Conservation (phyloP, 75 land plant genomes). For the Cryptomeria japonica region DNA sequence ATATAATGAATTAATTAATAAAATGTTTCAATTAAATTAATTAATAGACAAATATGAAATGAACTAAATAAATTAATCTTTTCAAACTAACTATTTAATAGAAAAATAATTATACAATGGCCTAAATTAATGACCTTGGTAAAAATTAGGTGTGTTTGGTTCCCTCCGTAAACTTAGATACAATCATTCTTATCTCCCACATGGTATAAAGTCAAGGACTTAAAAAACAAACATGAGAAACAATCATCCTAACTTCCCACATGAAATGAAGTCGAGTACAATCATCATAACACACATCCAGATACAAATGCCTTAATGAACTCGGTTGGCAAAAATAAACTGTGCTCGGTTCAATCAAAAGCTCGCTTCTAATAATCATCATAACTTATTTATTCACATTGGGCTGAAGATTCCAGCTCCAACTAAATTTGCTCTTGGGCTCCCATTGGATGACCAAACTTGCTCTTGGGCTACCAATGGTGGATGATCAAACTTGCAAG, state of each 20-base stretch:
- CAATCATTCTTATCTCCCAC: neutral
- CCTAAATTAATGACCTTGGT: too few relatives aligned
- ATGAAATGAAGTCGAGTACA: neutral
- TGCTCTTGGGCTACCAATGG: slow-evolving; percentile 23
- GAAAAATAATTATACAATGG: too few relatives aligned
- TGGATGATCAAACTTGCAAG: slow-evolving; percentile 85
- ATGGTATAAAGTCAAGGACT: neutral
- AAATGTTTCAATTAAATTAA: too few relatives aligned
- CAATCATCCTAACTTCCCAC: neutral
- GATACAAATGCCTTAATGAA: neutral
- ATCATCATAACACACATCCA: too few relatives aligned
- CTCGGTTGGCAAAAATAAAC: neutral
- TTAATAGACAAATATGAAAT: too few relatives aligned
- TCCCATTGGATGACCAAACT: slow-evolving; percentile 63
- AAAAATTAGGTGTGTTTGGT: too few relatives aligned
- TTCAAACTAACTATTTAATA: too few relatives aligned
- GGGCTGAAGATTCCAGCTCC: slow-evolving; percentile 11
- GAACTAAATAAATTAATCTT: too few relatives aligned
- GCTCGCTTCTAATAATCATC: too few relatives aligned
- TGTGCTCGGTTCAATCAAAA: neutral
- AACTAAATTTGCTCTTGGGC: slow-evolving; percentile 5
- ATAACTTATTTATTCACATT: slow-evolving; percentile 1
- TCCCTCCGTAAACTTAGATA: too few relatives aligned
- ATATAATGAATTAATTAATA: too few relatives aligned
- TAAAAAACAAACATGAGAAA: neutral